phyloP scores from a whole-genome alignment of 805 yeast genomes.

The Phaffomyces antillensis region DNA sequence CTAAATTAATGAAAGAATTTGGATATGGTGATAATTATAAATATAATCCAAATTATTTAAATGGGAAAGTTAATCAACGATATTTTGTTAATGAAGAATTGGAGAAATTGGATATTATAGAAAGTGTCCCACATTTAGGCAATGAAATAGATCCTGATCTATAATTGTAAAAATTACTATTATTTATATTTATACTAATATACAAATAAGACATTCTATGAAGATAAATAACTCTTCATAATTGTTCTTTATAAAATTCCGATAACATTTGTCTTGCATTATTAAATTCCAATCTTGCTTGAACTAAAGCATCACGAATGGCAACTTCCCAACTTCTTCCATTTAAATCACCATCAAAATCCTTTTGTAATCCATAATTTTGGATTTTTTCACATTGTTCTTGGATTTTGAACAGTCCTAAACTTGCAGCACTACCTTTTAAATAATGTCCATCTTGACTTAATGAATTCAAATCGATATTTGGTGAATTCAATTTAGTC shows the following conservation, averaged over 20 bases:
- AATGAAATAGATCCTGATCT: conserved; percentile 35
- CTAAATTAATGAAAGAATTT: conserved; percentile 77
- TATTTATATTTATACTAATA: not conserved
- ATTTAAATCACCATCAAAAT: conserved; percentile 23
- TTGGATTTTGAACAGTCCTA: conserved; percentile 78
- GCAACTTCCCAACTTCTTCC: conserved; percentile 26
- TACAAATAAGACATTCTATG: not conserved
- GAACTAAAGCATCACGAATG: conserved; percentile 45
- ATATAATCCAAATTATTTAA: conserved; percentile 74
- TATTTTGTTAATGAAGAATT: conserved; percentile 62
- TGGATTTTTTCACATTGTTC: conserved; percentile 90
- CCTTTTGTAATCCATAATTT: conserved; percentile 58
- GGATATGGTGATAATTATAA: conserved; percentile 84
- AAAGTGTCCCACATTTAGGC: conserved; percentile 51
- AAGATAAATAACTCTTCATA: conserved; percentile 5
- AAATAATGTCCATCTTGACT: conserved; percentile 84
- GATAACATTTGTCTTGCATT: conserved; percentile 44
- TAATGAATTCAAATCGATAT: conserved; percentile 41
- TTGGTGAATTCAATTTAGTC: conserved; percentile 30
- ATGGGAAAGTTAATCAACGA: conserved; percentile 68
- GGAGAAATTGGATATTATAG: conserved; percentile 39
- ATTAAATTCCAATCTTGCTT: conserved; percentile 44
- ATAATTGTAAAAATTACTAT: not conserved
- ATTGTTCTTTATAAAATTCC: conserved; percentile 39
- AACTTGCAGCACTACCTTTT: conserved; percentile 92